Conservation (phyloP, 495 filamentous ascomycete genomes). For the Penicillium psychrofluorescens region DNA sequence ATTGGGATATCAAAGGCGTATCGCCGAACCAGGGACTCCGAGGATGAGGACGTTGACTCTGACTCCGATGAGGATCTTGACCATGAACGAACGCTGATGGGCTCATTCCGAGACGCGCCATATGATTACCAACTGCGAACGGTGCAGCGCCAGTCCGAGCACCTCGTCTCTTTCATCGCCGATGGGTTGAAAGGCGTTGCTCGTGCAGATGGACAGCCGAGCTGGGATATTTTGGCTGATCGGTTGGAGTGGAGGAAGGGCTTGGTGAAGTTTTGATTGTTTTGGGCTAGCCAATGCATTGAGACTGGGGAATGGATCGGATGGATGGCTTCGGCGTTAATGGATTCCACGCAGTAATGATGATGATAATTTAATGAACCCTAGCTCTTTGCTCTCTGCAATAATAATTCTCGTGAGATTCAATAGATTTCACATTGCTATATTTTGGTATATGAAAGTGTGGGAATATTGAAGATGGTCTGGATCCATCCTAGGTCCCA, state of each 20-base stretch:
- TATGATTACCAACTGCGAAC: slow-evolving; percentile 23
- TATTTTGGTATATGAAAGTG: neutral
- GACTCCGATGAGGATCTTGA: slow-evolving; percentile 12
- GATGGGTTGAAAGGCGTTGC: slow-evolving; percentile 40
- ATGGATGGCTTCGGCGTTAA: too few species aligned
- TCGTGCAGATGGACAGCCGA: slow-evolving; percentile 35
- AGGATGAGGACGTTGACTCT: slow-evolving; percentile 15
- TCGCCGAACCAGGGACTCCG: neutral
- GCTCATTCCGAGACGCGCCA: slow-evolving; percentile 20
- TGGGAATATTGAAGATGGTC: neutral
- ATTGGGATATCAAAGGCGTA: neutral
- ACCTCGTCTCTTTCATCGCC: slow-evolving; percentile 32
- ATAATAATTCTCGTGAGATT: too few species aligned
- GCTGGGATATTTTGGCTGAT: slow-evolving; percentile 47
- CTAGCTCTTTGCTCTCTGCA: neutral
- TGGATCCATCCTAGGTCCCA: neutral
- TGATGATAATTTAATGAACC: neutral
- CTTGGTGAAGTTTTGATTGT: neutral
- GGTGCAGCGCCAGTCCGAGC: slow-evolving; percentile 31
- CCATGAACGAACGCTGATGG: slow-evolving; percentile 18
- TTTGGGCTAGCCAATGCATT: neutral
- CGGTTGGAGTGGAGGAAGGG: slow-evolving; percentile 25
- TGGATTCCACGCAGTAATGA: neutral
- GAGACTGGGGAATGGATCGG: neutral
- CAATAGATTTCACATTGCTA: too few species aligned